Base-by-base conservation (phyloP, 192 early-diverging fungal genomes). In the Physocladia obscura region DNA sequence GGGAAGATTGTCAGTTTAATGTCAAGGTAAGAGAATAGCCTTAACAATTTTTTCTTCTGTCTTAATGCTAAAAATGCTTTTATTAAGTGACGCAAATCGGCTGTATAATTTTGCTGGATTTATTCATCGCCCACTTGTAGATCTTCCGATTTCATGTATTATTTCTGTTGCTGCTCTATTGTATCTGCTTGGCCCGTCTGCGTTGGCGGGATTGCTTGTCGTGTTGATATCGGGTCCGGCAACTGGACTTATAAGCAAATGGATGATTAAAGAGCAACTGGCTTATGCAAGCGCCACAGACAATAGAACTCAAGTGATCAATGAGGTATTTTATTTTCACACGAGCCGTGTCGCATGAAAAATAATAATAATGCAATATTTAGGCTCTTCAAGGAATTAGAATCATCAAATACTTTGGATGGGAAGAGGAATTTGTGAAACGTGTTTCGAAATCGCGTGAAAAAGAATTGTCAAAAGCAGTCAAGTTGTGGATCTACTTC, bases 341-440 rank as follows among this genome's bases (percentile, higher is more conserved):
- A 15, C 76, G 83, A 69, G 8, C n/a, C 11, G 44, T 13, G n/a
- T 85, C 94, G 57, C 94, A 89, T 51, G 94, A 94, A 22, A 55
- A 15, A 4, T n/a, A 17, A 15, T 55, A 15, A 55, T 29, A 26
- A 22, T 55, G 2, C 30, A 13, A n/a, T 49, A 24, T 63, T 21
- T 44, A 63, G 61, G 80, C 93, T 64, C 79, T 96, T 49, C 82
- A 92, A 77, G 94, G 93, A 38, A 96, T 98, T 40, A 85, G 93
- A 22, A 91, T 97, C n/a, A 88, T 98, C 60, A 98, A 98, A 74
- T 97, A 78, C 63, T 81, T 85, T 54, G 79, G 77, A n/a, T 85
- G 83, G 80, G 83, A 85, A 49, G 6, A 52, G 3, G 61, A 76
- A 29, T 77, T 80, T 59, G 37, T 64, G 30, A 62, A 73, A 50